These are phyloP conservation scores for Boletus sp. DNA, from an alignment of 1,284 basidiomycete species.

Conservation along the genomic window DNA sequence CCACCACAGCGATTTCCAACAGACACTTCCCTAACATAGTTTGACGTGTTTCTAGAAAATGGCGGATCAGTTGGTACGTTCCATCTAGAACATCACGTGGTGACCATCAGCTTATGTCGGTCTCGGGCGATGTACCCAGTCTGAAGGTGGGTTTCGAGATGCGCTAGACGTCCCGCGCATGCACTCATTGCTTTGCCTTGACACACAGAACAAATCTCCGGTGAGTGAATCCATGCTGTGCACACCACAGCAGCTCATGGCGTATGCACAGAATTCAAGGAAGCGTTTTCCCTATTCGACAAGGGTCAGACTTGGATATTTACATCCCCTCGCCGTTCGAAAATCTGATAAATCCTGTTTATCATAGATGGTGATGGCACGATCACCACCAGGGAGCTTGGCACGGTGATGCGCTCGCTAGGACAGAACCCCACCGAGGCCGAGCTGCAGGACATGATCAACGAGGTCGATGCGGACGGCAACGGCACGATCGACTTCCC, in stretches of 20 bases:
- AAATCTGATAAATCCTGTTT: conserved; percentile 19
- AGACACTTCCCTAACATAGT: background rate
- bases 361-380: conserved; percentile 88
- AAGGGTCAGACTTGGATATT: conserved; percentile 62
- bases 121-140: conserved; percentile 37
- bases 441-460: conserved; percentile 96
- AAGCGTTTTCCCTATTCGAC: conserved; percentile 92
- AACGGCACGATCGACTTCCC: conserved; percentile 95
- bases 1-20: conserved; percentile 1
- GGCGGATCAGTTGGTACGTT: conserved; percentile 67
- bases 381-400: conserved; percentile 93
- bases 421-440: conserved; percentile 97
- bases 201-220: conserved; percentile 63
- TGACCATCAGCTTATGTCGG: conserved; percentile 10
- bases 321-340: conserved; percentile 6
- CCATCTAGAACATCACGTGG: conserved; percentile 14
- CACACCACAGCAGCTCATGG: conserved; percentile 16
- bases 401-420: conserved; percentile 94
- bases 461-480: conserved; percentile 79
- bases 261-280: conserved; percentile 65
- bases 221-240: conserved; percentile 36
- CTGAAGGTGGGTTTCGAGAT: conserved; percentile 51
- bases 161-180: background rate
- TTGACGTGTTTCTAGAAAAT: conserved; percentile 35
- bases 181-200: background rate